Percentiles rank a stretch among this genome's conserved stretches.
Conservation (phyloP, 148 eudicot genomes). For the Chenopodium berlandieri region DNA sequence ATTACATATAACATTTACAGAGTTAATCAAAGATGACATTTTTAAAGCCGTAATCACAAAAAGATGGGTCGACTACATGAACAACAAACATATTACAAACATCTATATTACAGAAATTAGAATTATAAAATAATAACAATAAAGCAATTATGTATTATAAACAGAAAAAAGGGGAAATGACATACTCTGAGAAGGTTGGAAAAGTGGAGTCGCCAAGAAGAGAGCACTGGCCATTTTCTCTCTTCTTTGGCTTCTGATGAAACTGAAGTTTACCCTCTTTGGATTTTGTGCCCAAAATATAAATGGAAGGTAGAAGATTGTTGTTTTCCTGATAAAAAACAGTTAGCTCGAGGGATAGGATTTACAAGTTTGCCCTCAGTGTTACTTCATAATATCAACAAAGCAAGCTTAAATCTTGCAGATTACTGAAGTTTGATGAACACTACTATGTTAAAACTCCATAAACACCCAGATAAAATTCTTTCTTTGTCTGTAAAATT, state of each 20-base stretch:
- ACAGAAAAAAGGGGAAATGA: neutral
- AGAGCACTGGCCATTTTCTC: conserved; percentile 59
- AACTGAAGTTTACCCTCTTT: conserved; percentile 9
- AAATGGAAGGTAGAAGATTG: conserved; percentile 27
- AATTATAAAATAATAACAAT: neutral
- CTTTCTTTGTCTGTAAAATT: neutral
- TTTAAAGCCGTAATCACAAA: neutral
- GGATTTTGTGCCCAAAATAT: conserved; percentile 11
- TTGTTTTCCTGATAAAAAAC: conserved; percentile 20
- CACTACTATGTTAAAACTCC: neutral
- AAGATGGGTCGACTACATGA: neutral
- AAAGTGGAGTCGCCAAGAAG: conserved; percentile 45
- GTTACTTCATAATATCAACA: neutral
- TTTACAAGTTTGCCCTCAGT: conserved; percentile 19
- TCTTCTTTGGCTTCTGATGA: neutral
- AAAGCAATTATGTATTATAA: neutral
- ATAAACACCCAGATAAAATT: neutral
- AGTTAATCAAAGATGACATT: neutral
- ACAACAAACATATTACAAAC: neutral
- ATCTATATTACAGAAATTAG: neutral
- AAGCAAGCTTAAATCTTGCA: neutral
- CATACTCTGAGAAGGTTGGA: conserved; percentile 53
- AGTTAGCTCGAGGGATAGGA: neutral
- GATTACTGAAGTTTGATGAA: neutral
- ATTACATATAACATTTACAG: neutral